Evolutionary conservation across 2,329 filamentous ascomycete genomes (phyloP).

Genomic region (Calonectria pauciramosa): DNA sequence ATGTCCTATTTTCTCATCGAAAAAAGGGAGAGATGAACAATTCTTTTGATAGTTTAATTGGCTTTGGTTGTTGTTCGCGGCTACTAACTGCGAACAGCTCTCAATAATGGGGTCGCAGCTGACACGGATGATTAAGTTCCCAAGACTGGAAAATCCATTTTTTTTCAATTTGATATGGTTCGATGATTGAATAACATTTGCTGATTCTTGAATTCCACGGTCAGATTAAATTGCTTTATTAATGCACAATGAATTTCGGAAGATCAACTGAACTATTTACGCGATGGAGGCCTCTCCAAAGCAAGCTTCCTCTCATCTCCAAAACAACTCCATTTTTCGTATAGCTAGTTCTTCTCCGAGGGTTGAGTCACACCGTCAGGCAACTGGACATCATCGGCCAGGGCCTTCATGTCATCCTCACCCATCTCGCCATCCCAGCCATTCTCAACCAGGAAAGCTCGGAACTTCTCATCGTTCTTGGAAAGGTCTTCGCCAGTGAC

Average conservation of each 20-base stretch:
- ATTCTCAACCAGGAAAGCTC: constrained; percentile 57
- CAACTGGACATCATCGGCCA: constrained; percentile 31
- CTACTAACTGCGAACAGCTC: no score
- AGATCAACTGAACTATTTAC: not conserved
- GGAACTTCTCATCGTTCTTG: constrained; percentile 59
- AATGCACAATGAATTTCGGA: not conserved
- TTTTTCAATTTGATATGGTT: not conserved
- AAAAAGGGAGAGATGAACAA: no score
- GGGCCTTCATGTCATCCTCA: constrained; percentile 37
- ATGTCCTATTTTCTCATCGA: no score
- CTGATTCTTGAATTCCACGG: no score
- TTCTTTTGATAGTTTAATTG: no score
- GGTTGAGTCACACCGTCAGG: not conserved
- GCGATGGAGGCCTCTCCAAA: not conserved
- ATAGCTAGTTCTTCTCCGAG: not conserved
- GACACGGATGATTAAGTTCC: no score
- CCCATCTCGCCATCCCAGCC: constrained; percentile 63
- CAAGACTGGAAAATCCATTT: no score
- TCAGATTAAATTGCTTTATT: not conserved
- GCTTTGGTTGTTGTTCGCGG: no score
- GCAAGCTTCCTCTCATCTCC: not conserved
- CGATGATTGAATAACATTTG: not conserved
- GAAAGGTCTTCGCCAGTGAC: constrained; percentile 60
- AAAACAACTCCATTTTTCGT: not conserved
- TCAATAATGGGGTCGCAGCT: no score